Conservation (phyloP, 2,329 filamentous ascomycete genomes). For the Coleophoma cylindrospora region DNA sequence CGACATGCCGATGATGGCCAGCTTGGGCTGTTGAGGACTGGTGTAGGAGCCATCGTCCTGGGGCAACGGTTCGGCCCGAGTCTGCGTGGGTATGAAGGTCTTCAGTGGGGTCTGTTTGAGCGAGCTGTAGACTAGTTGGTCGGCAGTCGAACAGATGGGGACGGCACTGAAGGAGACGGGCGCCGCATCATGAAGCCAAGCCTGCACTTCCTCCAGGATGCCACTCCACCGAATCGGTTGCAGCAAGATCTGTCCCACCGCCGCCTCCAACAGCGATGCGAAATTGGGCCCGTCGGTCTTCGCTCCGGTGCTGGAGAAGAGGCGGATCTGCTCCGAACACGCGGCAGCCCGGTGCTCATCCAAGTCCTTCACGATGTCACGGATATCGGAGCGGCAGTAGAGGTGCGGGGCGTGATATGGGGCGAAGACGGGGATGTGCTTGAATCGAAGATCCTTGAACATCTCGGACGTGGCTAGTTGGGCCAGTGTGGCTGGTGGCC, state of each 20-base stretch:
- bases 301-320: conserved; percentile 10
- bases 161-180: background rate
- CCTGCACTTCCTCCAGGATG: background rate
- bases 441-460: conserved; percentile 1
- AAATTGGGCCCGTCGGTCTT: conserved; percentile 2
- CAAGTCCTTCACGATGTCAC: background rate
- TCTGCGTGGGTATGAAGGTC: too few species aligned
- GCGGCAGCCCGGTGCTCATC: background rate
- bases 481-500: background rate
- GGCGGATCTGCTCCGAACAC: background rate
- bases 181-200: background rate
- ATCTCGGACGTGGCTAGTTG: background rate
- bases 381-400: conserved; percentile 11
- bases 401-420: conserved; percentile 20
- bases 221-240: conserved; percentile 9
- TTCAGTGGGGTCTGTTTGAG: background rate
- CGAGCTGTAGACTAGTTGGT: background rate
- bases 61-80: too few species aligned
- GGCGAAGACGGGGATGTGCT: conserved; percentile 5
- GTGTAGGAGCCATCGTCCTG: too few species aligned
- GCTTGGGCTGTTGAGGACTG: too few species aligned
- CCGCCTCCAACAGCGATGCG: conserved; percentile 8
- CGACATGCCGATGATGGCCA: conserved; percentile 79
- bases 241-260: conserved; percentile 14
- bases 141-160: background rate